Conservation (phyloP, 805 yeast species). For the Starmera amethionina region DNA sequence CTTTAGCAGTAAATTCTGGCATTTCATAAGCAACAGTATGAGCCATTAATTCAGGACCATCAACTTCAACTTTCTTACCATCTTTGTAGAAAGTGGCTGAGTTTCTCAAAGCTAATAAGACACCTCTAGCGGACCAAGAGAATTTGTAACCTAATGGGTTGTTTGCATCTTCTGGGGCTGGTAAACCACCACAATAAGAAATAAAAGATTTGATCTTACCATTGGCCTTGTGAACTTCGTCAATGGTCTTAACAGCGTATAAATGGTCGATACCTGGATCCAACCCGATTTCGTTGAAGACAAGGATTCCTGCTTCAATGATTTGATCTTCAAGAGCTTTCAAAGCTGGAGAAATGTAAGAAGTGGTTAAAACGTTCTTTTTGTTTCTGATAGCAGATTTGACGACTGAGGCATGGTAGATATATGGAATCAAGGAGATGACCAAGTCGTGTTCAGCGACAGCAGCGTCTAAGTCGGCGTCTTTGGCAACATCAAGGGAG, state of each 20-base stretch:
- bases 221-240: conserved; percentile 83
- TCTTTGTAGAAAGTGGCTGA: conserved; percentile 82
- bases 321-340: conserved; percentile 78
- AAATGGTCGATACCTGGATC: conserved; percentile 99
- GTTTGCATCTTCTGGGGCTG: conserved; percentile 96
- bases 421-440: conserved; percentile 94
- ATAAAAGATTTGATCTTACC: conserved; percentile 93
- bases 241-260: conserved; percentile 96
- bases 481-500: conserved; percentile 81
- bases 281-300: conserved; percentile 97
- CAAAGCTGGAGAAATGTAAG: conserved; percentile 92
- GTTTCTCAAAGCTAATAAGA: conserved; percentile 89
- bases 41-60: conserved; percentile 89
- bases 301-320: conserved; percentile 91
- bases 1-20: conserved; percentile 70
- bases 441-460: conserved; percentile 76
- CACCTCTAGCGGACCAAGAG: conserved; percentile 99
- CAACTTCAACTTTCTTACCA: conserved; percentile 71
- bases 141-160: conserved; percentile 98
- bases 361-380: conserved; percentile 88
- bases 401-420: conserved; percentile 86
- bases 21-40: conserved; percentile 91
- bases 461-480: conserved; percentile 64
- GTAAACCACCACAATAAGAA: conserved; percentile 98
- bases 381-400: conserved; percentile 85